Evolutionary conservation across 345 rosid genomes (phyloP).

Genomic region (Hypericum androsaemum): DNA sequence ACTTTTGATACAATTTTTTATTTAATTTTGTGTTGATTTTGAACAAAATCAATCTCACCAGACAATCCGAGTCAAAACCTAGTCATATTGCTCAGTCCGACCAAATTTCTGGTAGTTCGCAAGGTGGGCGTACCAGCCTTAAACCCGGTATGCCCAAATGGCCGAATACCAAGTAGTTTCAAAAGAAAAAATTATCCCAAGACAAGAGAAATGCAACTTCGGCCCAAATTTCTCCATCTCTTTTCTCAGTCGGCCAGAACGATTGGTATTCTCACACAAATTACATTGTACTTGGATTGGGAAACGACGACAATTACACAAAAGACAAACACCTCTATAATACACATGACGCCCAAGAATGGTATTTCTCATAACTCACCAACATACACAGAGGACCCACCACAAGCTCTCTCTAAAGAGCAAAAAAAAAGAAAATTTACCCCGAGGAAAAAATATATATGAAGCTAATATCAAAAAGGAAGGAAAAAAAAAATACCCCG

Average conservation of each 20-base stretch:
- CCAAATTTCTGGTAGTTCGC: no score
- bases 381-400: constrained; percentile 17
- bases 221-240: constrained; percentile 5
- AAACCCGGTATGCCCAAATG: no score
- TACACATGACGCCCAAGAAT: constrained; percentile 33
- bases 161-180: no score
- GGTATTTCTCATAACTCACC: constrained; percentile 21
- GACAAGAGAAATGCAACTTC: neutral
- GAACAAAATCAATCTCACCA: no score
- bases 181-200: no score
- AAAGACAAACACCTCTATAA: constrained; percentile 32
- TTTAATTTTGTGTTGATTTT: no score
- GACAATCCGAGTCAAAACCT: no score
- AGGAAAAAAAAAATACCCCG: constrained; percentile 33
- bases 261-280: constrained; percentile 33
- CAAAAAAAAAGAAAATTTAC: constrained; percentile 11
- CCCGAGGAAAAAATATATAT: constrained; percentile 21
- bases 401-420: constrained; percentile 7
- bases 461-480: constrained; percentile 31
- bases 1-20: no score
- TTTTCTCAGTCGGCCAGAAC: constrained; percentile 14
- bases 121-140: no score
- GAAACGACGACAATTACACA: constrained; percentile 23
- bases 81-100: no score
- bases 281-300: constrained; percentile 24